A percentile compares a stretch with the other conserved stretches of the same genome.
These are phyloP conservation scores for Luzula sylvatica DNA, from an alignment of 176 grass and related monocot species.

Conservation along the genomic window DNA sequence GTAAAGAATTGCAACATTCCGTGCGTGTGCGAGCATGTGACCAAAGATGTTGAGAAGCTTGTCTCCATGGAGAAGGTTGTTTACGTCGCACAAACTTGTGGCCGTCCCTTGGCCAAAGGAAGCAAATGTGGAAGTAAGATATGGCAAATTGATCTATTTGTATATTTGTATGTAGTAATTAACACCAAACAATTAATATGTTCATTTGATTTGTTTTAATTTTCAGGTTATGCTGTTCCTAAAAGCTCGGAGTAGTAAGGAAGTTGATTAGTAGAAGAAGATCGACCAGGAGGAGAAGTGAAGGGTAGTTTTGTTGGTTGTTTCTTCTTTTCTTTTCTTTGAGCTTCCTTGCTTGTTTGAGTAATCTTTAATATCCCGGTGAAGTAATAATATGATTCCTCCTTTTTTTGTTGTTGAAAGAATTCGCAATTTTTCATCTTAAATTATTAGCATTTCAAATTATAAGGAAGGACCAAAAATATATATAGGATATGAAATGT, in stretches of 20 bases:
- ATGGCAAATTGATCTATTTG: not conserved
- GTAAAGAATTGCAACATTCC: not conserved
- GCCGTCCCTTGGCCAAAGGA: no score
- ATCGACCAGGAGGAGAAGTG: not conserved
- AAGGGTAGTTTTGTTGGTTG: not conserved
- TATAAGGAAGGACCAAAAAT: no score
- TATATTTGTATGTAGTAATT: not conserved
- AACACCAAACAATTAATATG: not conserved
- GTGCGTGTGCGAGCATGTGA: conserved; percentile 27
- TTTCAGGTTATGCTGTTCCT: no score
- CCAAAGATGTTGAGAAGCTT: not conserved
- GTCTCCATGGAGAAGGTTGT: conserved; percentile 33
- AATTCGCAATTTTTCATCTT: no score
- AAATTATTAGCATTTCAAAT: no score
- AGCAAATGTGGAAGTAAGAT: no score
- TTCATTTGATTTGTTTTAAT: no score
- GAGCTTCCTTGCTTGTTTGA: not conserved
- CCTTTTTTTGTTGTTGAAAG: no score
- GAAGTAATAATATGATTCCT: no score
- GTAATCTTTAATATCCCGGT: not conserved
- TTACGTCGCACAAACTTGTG: not conserved
- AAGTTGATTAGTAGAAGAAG: not conserved
- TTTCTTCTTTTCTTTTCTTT: not conserved
- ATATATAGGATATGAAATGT: no score
- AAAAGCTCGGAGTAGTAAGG: no score